Evolutionary conservation across 257 asterid genomes (phyloP).

Genomic region (Cordia subcordata): DNA sequence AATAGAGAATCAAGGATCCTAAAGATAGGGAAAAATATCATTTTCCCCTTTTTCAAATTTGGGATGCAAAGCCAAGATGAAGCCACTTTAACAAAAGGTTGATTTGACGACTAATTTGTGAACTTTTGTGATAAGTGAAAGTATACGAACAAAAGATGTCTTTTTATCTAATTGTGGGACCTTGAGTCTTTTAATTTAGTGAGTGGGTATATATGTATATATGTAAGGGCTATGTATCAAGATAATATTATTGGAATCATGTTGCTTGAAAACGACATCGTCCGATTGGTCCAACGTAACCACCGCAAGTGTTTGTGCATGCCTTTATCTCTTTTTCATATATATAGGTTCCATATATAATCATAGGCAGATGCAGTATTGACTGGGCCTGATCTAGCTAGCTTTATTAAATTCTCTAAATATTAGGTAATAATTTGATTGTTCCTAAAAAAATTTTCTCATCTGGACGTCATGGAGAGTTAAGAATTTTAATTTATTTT

Average conservation of each 20-base stretch:
- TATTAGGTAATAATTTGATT: too few relatives aligned
- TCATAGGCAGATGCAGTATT: too few relatives aligned
- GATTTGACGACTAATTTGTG: conserved; percentile 34
- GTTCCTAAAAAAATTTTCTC: too few relatives aligned
- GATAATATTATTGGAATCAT: neutral
- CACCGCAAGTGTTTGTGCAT: conserved; percentile 14
- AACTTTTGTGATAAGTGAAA: conserved; percentile 13
- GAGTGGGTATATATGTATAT: conserved; percentile 27
- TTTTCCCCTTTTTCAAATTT: too few relatives aligned
- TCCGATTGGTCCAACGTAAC: conserved; percentile 1
- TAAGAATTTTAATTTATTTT: too few relatives aligned
- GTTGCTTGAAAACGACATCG: neutral
- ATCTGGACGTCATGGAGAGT: too few relatives aligned
- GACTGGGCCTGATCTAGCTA: too few relatives aligned
- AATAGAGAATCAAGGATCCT: conserved; percentile 2
- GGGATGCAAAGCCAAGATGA: neutral
- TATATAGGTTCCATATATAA: conserved; percentile 6
- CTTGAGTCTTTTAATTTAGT: conserved; percentile 8
- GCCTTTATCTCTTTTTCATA: conserved; percentile 14
- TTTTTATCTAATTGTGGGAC: conserved; percentile 21
- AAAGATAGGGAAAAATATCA: too few relatives aligned
- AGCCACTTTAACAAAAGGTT: conserved; percentile 18
- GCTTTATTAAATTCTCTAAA: too few relatives aligned
- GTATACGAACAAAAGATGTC: conserved; percentile 25
- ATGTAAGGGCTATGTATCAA: conserved; percentile 2